phyloP scores from a whole-genome alignment of 2,329 filamentous ascomycete species.

The Colletotrichum somersetense region DNA sequence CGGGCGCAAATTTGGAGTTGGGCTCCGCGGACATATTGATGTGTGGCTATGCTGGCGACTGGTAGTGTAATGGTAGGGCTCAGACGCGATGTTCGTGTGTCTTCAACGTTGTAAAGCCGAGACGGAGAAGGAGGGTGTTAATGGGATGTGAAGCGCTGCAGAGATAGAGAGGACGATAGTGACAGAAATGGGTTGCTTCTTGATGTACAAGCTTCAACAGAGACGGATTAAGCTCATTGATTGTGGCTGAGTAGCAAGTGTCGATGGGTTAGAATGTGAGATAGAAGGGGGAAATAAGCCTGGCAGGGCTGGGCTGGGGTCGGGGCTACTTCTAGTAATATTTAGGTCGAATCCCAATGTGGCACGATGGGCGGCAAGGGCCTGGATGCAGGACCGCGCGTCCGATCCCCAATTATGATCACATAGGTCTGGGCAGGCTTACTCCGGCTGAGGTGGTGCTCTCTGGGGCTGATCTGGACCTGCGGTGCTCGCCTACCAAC shows the following conservation, averaged over 20 bases:
- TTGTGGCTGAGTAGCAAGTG: slow-evolving; percentile 27
- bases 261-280: slow-evolving; percentile 20
- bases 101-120: slow-evolving; percentile 19
- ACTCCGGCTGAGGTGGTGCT: slow-evolving; percentile 1
- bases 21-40: slow-evolving; percentile 32
- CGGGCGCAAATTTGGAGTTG: slow-evolving; percentile 33
- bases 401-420: slow-evolving; percentile 30
- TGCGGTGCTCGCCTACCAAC: slow-evolving; percentile 11
- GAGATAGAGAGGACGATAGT: slow-evolving; percentile 13
- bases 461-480: slow-evolving; percentile 20
- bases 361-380: not conserved
- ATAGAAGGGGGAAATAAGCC: slow-evolving; percentile 21
- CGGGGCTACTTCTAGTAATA: slow-evolving; percentile 30
- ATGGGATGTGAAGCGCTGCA: not conserved
- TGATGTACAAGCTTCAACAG: not conserved
- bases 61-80: not conserved
- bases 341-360: slow-evolving; percentile 2
- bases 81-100: slow-evolving; percentile 7
- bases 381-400: slow-evolving; percentile 39
- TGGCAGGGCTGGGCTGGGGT: slow-evolving; percentile 29
- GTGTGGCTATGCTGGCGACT: not conserved
- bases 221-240: slow-evolving; percentile 21
- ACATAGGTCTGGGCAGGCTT: slow-evolving; percentile 38
- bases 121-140: not conserved
- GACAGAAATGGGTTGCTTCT: slow-evolving; percentile 1